phyloP scores from a whole-genome alignment of 495 filamentous ascomycete species.

The Lophiostoma macrostomum region DNA sequence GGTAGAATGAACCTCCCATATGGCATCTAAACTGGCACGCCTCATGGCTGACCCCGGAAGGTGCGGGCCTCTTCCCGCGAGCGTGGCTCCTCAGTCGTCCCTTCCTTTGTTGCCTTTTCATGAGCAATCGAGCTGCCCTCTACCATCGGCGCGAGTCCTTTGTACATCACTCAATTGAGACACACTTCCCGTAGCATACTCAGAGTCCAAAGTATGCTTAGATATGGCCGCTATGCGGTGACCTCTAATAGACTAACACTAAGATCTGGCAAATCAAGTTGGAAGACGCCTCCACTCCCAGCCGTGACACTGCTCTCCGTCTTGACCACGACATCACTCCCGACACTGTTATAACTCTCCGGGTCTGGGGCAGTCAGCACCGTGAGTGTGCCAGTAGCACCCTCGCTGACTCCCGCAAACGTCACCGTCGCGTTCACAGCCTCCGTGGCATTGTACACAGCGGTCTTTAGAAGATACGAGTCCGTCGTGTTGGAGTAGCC shows the following conservation, averaged over 20 bases:
- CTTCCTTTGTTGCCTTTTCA: too few species aligned
- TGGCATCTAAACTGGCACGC: too few species aligned
- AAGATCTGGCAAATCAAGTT: slow-evolving; percentile 30
- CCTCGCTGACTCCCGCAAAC: slow-evolving; percentile 53
- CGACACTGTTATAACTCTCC: slow-evolving; percentile 44
- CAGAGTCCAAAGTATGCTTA: too few species aligned
- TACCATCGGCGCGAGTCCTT: too few species aligned
- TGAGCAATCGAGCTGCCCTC: too few species aligned
- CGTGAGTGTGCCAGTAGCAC: slow-evolving; percentile 53
- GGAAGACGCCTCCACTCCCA: slow-evolving; percentile 44
- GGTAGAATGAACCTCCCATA: too few species aligned
- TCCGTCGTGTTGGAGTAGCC: slow-evolving; percentile 41
- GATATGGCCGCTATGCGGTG: too few species aligned
- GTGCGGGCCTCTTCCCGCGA: too few species aligned
- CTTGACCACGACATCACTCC: slow-evolving; percentile 46
- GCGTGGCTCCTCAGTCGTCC: too few species aligned
- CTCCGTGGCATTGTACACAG: slow-evolving; percentile 62
- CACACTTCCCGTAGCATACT: too few species aligned
- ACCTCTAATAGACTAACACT: slow-evolving; percentile 19
- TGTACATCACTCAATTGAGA: too few species aligned
- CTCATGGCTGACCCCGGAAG: too few species aligned
- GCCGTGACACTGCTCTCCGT: slow-evolving; percentile 46
- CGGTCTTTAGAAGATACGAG: slow-evolving; percentile 57
- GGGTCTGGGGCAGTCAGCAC: slow-evolving; percentile 53
- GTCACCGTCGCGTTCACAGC: slow-evolving; percentile 49